phyloP scores from a whole-genome alignment of 2,329 filamentous ascomycete species.

The Bipolaris bicolor region DNA sequence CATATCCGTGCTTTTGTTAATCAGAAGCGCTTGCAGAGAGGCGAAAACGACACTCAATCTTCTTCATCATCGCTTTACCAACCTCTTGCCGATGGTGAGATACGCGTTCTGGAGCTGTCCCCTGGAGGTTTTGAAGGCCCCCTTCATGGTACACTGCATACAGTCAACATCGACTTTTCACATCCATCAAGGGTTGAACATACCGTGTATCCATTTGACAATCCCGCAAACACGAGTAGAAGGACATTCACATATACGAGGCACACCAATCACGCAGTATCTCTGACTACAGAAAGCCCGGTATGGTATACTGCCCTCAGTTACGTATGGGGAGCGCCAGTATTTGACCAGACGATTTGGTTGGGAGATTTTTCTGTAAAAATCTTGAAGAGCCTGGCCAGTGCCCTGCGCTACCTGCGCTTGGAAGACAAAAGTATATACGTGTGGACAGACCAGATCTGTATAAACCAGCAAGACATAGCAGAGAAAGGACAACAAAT shows the following conservation, averaged over 20 bases:
- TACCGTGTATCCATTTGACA: not conserved
- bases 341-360: slow-evolving; percentile 20
- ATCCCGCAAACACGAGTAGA: slow-evolving; percentile 1
- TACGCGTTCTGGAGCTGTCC: slow-evolving; percentile 29
- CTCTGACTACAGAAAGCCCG: slow-evolving; percentile 12
- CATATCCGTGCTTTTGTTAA: slow-evolving; percentile 15
- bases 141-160: slow-evolving; percentile 23
- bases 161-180: slow-evolving; percentile 28
- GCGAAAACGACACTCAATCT: not conserved
- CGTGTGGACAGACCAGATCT: slow-evolving; percentile 34
- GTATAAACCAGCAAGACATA: slow-evolving; percentile 23
- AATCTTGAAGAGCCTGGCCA: slow-evolving; percentile 27
- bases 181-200: slow-evolving; percentile 17
- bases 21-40: not conserved
- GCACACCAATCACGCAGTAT: slow-evolving; percentile 30
- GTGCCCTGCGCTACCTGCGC: slow-evolving; percentile 25
- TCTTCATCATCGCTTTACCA: slow-evolving; percentile 9
- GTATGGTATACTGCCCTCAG: slow-evolving; percentile 35
- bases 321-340: slow-evolving; percentile 31
- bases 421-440: slow-evolving; percentile 23
- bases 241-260: slow-evolving; percentile 9
- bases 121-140: slow-evolving; percentile 13
- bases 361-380: slow-evolving; percentile 14
- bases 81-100: slow-evolving; percentile 22
- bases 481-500: slow-evolving; percentile 35